Evolutionary conservation across 495 filamentous ascomycete species (phyloP), one percentile per base, ranked within the genome.

Genomic region (Aspergillus avenaceus): DNA sequence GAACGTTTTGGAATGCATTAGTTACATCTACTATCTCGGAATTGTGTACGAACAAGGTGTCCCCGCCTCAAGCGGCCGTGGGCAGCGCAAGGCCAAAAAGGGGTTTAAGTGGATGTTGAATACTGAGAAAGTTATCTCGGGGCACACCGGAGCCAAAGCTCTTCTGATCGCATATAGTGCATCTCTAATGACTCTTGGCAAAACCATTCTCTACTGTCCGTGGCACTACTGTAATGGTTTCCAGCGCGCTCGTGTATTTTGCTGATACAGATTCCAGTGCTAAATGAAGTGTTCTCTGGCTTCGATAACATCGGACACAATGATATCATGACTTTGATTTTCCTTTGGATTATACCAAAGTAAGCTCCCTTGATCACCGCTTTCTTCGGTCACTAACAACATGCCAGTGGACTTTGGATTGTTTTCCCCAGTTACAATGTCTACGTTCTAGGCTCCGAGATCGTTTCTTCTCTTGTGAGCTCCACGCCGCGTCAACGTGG

Each of bases 151-250:
- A 3, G 86, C 77, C 0, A 55, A 75, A 41, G 86, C 88, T 2
- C 75, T 85, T 28, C 51, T 96, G 47, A 55, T 87, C 19, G 88
- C 77, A 5, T 92, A 85, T 54, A 74, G 76, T 25, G 78, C 84
- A 1, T 82, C 82, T 5, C 73, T 90, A 3, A 87, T 93, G 86
- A 96, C 92, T 2, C 58, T 93, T 1, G 85, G 83, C 67, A 96
- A 96, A 81, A 96, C 91, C 13, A 59, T 87, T 47, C 68, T 97
- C 13, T 97, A 96, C 60, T 86, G 90, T 91, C 60, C 75, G 84
- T 76, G 14, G 11, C 11, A 16, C 37, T 28, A 38, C 26, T 44
- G 36, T 1, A 23, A 36, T 23, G 27, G 21, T 5, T 27, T 12
- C 18, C 38, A 2, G 5, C 5, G 9, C 8, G 29, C 8, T 25